These are phyloP conservation scores for Colletotrichum brevisporum DNA, from an alignment of 2,329 filamentous ascomycete genomes.

Conservation along the genomic window DNA sequence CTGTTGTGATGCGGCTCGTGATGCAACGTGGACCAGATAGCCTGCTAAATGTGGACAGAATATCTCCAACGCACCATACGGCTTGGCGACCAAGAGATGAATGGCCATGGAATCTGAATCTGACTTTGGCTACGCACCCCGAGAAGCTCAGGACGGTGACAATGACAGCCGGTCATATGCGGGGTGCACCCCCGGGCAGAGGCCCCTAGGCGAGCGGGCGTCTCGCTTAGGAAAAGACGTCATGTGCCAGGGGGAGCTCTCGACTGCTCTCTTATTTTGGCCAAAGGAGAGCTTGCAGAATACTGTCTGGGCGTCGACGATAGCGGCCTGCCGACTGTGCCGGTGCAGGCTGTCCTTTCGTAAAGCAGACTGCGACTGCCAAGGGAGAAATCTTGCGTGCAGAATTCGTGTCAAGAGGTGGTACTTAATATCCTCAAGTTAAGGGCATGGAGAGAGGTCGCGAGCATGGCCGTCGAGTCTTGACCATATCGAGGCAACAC, in stretches of 20 bases:
- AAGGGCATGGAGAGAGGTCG: slow-evolving; percentile 25
- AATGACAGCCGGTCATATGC: not conserved
- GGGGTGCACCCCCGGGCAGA: slow-evolving; percentile 2
- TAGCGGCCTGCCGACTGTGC: not conserved
- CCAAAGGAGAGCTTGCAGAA: slow-evolving; percentile 5
- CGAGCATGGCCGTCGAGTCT: slow-evolving; percentile 28
- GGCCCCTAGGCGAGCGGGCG: not conserved
- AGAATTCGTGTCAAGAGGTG: slow-evolving; percentile 18
- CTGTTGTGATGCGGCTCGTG: slow-evolving; percentile 8
- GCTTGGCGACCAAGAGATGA: slow-evolving; percentile 3
- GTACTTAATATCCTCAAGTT: slow-evolving; percentile 41
- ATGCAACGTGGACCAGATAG: slow-evolving; percentile 8
- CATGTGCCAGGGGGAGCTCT: not conserved
- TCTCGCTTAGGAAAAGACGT: not conserved
- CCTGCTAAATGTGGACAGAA: slow-evolving; percentile 16
- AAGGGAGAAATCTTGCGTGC: slow-evolving; percentile 15
- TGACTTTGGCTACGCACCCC: slow-evolving; percentile 13
- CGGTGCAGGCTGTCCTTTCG: no score
- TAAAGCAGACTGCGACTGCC: not conserved
- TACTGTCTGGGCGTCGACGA: slow-evolving; percentile 4
- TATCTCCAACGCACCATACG: slow-evolving; percentile 11
- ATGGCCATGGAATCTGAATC: not conserved
- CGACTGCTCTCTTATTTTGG: slow-evolving; percentile 6
- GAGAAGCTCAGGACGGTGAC: slow-evolving; percentile 4
- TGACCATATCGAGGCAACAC: slow-evolving; percentile 34